Conservation (phyloP, 768 basidiomycete species). For the Dendrothele bispora region DNA sequence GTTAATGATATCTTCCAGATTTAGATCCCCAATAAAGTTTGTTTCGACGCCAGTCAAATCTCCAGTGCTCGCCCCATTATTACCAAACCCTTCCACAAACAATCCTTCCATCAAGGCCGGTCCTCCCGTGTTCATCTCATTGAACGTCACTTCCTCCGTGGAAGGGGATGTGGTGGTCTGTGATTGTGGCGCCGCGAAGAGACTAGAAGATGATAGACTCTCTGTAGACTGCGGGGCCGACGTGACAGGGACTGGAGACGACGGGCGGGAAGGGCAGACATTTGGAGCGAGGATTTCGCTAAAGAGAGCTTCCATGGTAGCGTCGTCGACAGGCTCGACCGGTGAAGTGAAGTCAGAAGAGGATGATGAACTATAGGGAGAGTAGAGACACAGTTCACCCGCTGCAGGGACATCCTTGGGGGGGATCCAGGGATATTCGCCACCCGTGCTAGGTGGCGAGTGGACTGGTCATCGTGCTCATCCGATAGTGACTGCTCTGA, state of each 20-base stretch:
- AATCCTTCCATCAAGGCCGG: constrained; percentile 3
- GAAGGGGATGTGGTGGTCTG: constrained; percentile 15
- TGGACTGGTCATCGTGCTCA: constrained; percentile 51
- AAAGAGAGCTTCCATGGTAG: constrained; percentile 67
- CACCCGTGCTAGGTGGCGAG: constrained; percentile 99
- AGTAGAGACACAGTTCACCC: constrained; percentile 66
- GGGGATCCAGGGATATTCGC: constrained; percentile 66
- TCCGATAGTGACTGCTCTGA: constrained; percentile 20
- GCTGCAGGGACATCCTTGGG: constrained; percentile 85
- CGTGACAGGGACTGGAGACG: constrained; percentile 17
- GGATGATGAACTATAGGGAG: constrained; percentile 17
- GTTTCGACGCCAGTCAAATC: constrained; percentile 2
- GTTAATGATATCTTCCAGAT: neutral
- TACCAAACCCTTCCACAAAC: no score
- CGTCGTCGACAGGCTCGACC: constrained; percentile 46
- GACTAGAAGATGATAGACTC: constrained; percentile 27
- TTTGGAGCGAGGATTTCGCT: constrained; percentile 70
- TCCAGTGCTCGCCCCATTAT: neutral
- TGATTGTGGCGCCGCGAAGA: constrained; percentile 15
- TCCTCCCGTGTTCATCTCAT: neutral
- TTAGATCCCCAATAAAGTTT: neutral
- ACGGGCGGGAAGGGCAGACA: constrained; percentile 52
- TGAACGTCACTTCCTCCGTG: constrained; percentile 16
- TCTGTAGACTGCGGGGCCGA: constrained; percentile 24
- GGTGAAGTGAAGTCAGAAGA: constrained; percentile 22